Base-by-base conservation (phyloP, 768 basidiomycete species). In the Daedaleopsis sinensis region DNA sequence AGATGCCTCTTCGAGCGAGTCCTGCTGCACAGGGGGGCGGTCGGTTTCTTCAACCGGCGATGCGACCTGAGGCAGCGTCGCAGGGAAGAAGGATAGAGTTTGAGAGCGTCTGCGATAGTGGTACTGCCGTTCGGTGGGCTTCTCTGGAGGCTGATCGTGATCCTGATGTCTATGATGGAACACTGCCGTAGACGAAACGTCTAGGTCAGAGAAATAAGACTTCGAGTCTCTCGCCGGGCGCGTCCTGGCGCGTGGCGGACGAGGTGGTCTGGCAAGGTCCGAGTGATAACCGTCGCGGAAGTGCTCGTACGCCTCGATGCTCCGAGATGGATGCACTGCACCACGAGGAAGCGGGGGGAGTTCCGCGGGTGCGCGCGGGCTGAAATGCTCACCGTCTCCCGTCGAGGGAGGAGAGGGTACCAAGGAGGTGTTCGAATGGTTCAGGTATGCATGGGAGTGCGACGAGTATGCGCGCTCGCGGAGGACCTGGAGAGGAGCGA, bases 401-500 rank as follows among this genome's bases (percentile, higher is more conserved):
- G 55, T 59, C 36, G 44, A 21, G 46, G 54, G 58, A 11, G 55
- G 56, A 16, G 50, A 50, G 32, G 43, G 62, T 9, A 42, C 12
- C n/a, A 66, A 36, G 39, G 63, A 64, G 51, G 64, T 49, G 3
- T 60, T 52, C 24, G 64, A 68, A 2, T 48, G 55, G 43, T 64
- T 56, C 44, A 38, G 51, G 42, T 59, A 37, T 52, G 59, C 47
- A 37, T 61, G 62, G 54, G 66, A 52, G 38, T 66, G 61, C 57
- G 76, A 73, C 19, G 77, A 77, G 64, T 80, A 81, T 5, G 84
- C 82, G 57, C 87, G 82, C 61, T 79, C 82, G 52, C 89, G 84
- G 27, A 91, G 78, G 24, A 84, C 83, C 68, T 83, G 82, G 46
- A 91, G 82, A 0, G 89, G 83, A 6, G 85, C 88, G 64, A 90